Evolutionary conservation across 106 monocot species (phyloP), one percentile per base, ranked within the genome.

Genomic region (Gastrodia elata): DNA sequence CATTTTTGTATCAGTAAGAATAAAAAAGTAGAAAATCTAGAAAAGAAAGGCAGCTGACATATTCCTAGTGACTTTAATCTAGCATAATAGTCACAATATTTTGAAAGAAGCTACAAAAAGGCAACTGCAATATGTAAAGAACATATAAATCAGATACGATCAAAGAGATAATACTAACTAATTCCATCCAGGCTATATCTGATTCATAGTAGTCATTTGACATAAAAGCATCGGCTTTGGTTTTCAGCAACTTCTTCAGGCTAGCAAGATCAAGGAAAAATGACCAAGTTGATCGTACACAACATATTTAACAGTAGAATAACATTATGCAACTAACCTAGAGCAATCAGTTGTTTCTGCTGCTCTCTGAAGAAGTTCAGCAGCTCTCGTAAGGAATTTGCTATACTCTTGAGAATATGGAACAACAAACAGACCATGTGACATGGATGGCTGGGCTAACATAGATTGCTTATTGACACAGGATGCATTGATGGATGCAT

Each of bases 201-300:
- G 96, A 97, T 68, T 97, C 92, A 81, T 92, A 97, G 64, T 97
- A 97, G 76, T 97, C 84, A 80, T 97, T 92, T 74, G 96, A 97
- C 68, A 97, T 68, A 74, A 97, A 92, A 32, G 96, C 96, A 73
- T 92, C 74, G 22, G 90, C 96, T 84, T 92, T 97, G 34, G 90
- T 77, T 76, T 74, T 79, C 42, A 97, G 81, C 73, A 97, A 79
- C 79, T 78, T 87, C 84, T 88, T 92, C 77, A 97, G 56, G 79
- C 96, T 96, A 74, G 39, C 55, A 39, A 74, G 40, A 80, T 26
- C 68, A 40, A 49, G 39, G 6, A 76, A 65, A 49, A 49, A 27
- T 26, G 64, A 37, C 7, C 13, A 10, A 44, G 28, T 3, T 22
- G 35, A 26, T 58, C 6, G 6, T 58, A 58, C n/a, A 58, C 25